Evolutionary conservation across 495 filamentous ascomycete genomes (phyloP).

Genomic region (Annulohypoxylon stygium): DNA sequence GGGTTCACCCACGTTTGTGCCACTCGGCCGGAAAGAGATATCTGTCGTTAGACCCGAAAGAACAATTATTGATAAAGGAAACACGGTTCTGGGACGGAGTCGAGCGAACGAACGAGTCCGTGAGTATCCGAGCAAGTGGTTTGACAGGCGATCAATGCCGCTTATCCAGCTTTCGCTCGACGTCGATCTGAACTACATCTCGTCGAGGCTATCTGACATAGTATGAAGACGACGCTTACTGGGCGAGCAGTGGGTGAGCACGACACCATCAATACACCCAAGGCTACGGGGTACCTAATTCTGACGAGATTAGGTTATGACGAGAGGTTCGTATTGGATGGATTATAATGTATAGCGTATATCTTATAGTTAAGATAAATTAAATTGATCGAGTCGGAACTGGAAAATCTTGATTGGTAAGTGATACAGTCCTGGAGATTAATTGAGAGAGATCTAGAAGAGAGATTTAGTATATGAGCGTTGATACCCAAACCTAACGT

Average conservation of each 20-base stretch:
- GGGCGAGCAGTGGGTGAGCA: slow-evolving; percentile 5
- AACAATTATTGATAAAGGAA: background rate
- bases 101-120: background rate
- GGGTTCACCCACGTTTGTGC: slow-evolving; percentile 22
- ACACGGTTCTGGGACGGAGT: slow-evolving; percentile 1
- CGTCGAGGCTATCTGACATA: background rate
- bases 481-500: background rate
- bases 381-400: background rate
- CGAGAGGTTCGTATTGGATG: slow-evolving; percentile 21
- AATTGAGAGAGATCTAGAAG: background rate
- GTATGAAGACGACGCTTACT: slow-evolving; percentile 7
- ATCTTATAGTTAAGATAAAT: background rate
- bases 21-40: slow-evolving; percentile 22
- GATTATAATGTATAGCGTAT: background rate
- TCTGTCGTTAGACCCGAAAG: background rate
- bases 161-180: slow-evolving; percentile 2
- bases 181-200: background rate
- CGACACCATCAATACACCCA: slow-evolving; percentile 18
- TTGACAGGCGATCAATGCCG: background rate
- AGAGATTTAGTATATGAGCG: background rate
- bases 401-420: background rate
- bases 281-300: slow-evolving; percentile 32
- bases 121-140: slow-evolving; percentile 23
- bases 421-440: background rate
- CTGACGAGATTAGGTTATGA: slow-evolving; percentile 44